These are phyloP conservation scores for Plasmodium ovale DNA, from an alignment of 169 alveolate species.

Conservation along the genomic window DNA sequence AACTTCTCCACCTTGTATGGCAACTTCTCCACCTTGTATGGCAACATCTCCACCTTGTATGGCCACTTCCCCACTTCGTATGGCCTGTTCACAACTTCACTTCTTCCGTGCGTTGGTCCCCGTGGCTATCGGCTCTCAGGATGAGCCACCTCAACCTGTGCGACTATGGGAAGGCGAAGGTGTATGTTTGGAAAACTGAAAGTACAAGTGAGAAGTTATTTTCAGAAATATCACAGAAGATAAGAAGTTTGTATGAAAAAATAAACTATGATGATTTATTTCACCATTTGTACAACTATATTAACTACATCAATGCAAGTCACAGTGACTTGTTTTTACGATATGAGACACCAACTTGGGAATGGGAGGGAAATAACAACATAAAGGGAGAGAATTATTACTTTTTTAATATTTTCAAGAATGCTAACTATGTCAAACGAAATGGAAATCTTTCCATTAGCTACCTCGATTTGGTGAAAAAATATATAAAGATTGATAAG, in stretches of 20 bases:
- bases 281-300: slow-evolving; percentile 54
- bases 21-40: too few relatives aligned
- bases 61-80: too few relatives aligned
- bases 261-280: slow-evolving; percentile 69
- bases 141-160: slow-evolving; percentile 23
- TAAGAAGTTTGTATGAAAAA: slow-evolving; percentile 52
- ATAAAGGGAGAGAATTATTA: slow-evolving; percentile 9
- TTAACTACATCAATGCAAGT: slow-evolving; percentile 35
- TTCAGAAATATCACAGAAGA: slow-evolving; percentile 21
- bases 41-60: too few relatives aligned
- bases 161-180: slow-evolving; percentile 65
- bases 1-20: too few relatives aligned
- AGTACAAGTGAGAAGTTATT: slow-evolving; percentile 55
- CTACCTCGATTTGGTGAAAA: slow-evolving; percentile 19
- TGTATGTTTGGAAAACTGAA: slow-evolving; percentile 73
- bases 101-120: too few relatives aligned
- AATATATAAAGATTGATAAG: slow-evolving; percentile 4
- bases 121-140: not conserved
- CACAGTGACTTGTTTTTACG: slow-evolving; percentile 53
- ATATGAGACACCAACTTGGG: not conserved
- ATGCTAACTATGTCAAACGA: slow-evolving; percentile 48
- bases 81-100: too few relatives aligned
- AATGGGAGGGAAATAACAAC: not conserved
- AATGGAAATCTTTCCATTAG: slow-evolving; percentile 65
- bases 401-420: slow-evolving; percentile 52